Percentiles rank a stretch among this genome's conserved stretches.
phyloP scores from a whole-genome alignment of 2,329 filamentous ascomycete genomes.

The Microdochium bolleyi region DNA sequence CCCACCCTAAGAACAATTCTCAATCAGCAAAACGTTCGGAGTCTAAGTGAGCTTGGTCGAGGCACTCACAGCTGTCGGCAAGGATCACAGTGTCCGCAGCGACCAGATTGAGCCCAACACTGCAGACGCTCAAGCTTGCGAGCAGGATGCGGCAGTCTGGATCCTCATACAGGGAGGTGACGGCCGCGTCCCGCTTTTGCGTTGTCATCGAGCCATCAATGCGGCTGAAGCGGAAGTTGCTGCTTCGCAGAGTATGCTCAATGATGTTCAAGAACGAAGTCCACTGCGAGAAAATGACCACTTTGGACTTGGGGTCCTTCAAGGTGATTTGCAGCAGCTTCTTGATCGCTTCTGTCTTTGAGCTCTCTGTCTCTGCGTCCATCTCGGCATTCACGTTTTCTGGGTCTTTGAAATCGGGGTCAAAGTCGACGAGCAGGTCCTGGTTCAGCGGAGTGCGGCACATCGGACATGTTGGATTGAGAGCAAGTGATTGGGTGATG shows the following conservation, averaged over 20 bases:
- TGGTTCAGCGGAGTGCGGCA: slow-evolving; percentile 64
- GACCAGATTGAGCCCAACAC: slow-evolving; percentile 79
- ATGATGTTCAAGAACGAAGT: slow-evolving; percentile 67
- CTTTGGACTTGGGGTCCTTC: slow-evolving; percentile 55
- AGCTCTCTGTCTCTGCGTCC: slow-evolving; percentile 52
- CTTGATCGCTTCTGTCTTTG: slow-evolving; percentile 74
- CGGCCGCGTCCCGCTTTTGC: slow-evolving; percentile 60
- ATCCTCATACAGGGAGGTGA: slow-evolving; percentile 60
- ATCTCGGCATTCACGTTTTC: neutral
- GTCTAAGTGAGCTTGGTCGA: too few relatives aligned
- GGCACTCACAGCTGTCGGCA: slow-evolving; percentile 60
- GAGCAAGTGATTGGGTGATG: slow-evolving; percentile 65
- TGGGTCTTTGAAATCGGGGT: slow-evolving; percentile 26
- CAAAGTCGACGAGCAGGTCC: slow-evolving; percentile 49
- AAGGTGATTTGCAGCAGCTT: slow-evolving; percentile 66
- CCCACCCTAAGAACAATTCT: slow-evolving; percentile 56
- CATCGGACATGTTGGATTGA: slow-evolving; percentile 77
- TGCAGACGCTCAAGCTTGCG: slow-evolving; percentile 74
- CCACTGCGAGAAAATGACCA: slow-evolving; percentile 72
- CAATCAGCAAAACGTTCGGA: neutral
- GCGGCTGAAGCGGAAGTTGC: slow-evolving; percentile 57
- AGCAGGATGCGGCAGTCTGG: slow-evolving; percentile 66
- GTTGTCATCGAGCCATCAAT: slow-evolving; percentile 77
- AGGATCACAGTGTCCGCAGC: slow-evolving; percentile 81
- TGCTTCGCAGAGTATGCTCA: slow-evolving; percentile 55